Evolutionary conservation across 2,329 filamentous ascomycete species (phyloP), one percentile per base, ranked within the genome.

Genomic region (Calonectria henricotiae): DNA sequence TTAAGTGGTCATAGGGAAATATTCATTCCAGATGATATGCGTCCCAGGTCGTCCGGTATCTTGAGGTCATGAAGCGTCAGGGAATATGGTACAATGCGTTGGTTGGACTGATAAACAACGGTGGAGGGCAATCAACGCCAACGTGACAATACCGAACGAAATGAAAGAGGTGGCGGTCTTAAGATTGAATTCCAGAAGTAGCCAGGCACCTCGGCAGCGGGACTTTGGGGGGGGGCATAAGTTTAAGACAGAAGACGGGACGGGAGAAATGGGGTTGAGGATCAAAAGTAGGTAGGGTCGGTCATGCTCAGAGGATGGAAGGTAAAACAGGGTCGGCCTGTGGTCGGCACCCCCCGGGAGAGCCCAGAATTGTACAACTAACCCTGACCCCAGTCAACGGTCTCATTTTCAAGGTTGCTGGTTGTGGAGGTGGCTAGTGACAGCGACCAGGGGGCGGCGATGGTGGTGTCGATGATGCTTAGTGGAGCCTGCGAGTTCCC

Each of bases 381-480:
- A 76, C 76, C 73, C 67, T 49, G 70, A 76, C 76, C 76, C 76
- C 72, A 71, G 76, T 76, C 75, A 68, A 70, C 73, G 66, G 73
- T 77, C 75, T 77, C 76, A 72, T 75, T 77, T 73, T 75, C 71
- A 74, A 76, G 67, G 76, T 77, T 73, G 70, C 74, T 76, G 39
- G 76, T 75, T 78, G 76, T 78, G 76, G 76, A 78, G 76, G 76
- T 78, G 76, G 76, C 76, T 77, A 78, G 76, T 78, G 76, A 76
- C 71, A 76, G 74, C 61, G 75, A 75, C 76, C 68, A 68, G 76
- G 76, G 76, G 74, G 62, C 63, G 68, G 74, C 73, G 75, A 76
- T 75, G 75, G 76, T 75, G 76, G 76, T 78, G 76, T 78, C 75
- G 76, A 78, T 76, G 74, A 73, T 75, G 72, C 67, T 69, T 67